Evolutionary conservation across 768 basidiomycete species (phyloP).

Genomic region (Flagelloscypha sp.): DNA sequence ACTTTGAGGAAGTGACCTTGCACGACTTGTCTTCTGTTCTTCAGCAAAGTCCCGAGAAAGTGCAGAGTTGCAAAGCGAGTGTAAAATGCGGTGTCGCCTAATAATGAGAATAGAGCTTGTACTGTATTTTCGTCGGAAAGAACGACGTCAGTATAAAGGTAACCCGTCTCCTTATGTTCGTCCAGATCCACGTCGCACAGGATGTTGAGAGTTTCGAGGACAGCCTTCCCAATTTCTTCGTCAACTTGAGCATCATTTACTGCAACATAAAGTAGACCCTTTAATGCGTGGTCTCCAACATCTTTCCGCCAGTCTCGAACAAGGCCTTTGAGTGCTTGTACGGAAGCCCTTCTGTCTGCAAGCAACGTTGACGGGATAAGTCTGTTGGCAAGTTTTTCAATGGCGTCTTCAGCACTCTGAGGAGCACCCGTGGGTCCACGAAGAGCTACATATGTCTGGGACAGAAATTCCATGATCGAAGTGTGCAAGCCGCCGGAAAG

Average conservation of each 20-base stretch:
- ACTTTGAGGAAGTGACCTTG: constrained; percentile 91
- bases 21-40: constrained; percentile 71
- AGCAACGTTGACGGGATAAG: constrained; percentile 85
- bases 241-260: constrained; percentile 87
- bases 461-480: constrained; percentile 76
- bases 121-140: constrained; percentile 63
- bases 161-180: constrained; percentile 58
- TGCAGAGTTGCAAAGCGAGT: constrained; percentile 79
- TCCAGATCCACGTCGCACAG: constrained; percentile 63
- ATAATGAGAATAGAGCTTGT: constrained; percentile 69
- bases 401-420: constrained; percentile 79
- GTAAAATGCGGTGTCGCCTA: constrained; percentile 75
- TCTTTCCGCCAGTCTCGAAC: constrained; percentile 86
- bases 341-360: constrained; percentile 86
- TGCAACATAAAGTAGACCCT: constrained; percentile 72
- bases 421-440: constrained; percentile 77
- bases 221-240: constrained; percentile 85
- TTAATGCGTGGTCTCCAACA: constrained; percentile 71
- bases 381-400: constrained; percentile 79
- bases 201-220: constrained; percentile 78
- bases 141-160: constrained; percentile 76
- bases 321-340: constrained; percentile 90
- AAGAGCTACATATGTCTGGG: constrained; percentile 78
- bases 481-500: background rate
- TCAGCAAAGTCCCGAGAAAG: constrained; percentile 68